A percentile compares a stretch with the other conserved stretches of the same genome.
Conservation (phyloP, 345 rosid species). For the Brassica napus region Da-Ae NC_063444.1:31361501-31362000, state of each 20-base stretch:
- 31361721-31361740: too few species aligned
- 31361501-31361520: neutral
- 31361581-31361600: neutral
- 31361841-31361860: too few species aligned
- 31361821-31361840: too few species aligned
- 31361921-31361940: slow-evolving; percentile 21
- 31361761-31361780: too few species aligned
- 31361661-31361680: neutral
- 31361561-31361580: neutral
- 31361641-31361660: neutral
- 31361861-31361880: too few species aligned
- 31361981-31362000: slow-evolving; percentile 64
- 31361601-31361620: neutral
- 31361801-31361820: too few species aligned
- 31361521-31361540: neutral
- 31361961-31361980: slow-evolving; percentile 79
- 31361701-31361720: too few species aligned
- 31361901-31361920: too few species aligned
- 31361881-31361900: too few species aligned
- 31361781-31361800: too few species aligned
- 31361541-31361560: neutral
- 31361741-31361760: too few species aligned
- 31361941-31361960: slow-evolving; percentile 70
- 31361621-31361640: neutral
- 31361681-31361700: too few species aligned